Base-by-base conservation (phyloP, 2,329 filamentous ascomycete species). In the Purpureocillium takamizusanense region DNA sequence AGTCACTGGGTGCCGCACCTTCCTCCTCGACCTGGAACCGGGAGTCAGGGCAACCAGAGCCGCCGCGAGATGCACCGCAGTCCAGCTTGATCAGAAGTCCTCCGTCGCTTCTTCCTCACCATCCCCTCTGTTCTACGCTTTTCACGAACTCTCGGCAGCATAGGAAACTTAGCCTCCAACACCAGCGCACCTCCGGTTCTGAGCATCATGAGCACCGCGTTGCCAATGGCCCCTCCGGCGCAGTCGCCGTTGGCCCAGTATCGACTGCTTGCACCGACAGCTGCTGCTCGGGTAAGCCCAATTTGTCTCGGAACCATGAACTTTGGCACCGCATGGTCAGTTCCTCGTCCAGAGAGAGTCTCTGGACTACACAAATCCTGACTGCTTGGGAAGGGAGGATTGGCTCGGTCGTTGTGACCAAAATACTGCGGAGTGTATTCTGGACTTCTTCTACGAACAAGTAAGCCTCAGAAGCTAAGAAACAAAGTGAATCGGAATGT, bases 381-480 rank as follows among this genome's bases (percentile, higher is more conserved):
- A 30, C n/a, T 30, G 28, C 13, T 10, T 23, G 30, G 34, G 31
- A 27, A 74, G 70, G 74, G 63, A 65, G 45, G 56, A 58, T 0
- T 66, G 65, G 37, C 74, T 86, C 72, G 83, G 83, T 25, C 68
- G 70, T 29, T 84, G 81, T 57, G 69, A 74, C 53, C 76, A 84
- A 52, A 65, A 74, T 36, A 70, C 70, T 2, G 67, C 74, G 2
- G 80, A 83, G 46, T 63, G 67, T 15, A 75, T 86, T 18, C 67
- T 86, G 8, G 81, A 86, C 51, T 76, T 72, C 52, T 86, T 75
- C 59, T 76, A 72, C 42, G 68, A 71, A 6, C 69, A 78, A 16
- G 79, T 61, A 42, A 39, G 51, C 12, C 13, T 21, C 8, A 12
- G 25, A 7, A 33, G 8, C 15, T 32, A 8, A 23, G 10, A 8